phyloP scores from a whole-genome alignment of 2,329 filamentous ascomycete genomes.

The Xylaria sp. region DNA sequence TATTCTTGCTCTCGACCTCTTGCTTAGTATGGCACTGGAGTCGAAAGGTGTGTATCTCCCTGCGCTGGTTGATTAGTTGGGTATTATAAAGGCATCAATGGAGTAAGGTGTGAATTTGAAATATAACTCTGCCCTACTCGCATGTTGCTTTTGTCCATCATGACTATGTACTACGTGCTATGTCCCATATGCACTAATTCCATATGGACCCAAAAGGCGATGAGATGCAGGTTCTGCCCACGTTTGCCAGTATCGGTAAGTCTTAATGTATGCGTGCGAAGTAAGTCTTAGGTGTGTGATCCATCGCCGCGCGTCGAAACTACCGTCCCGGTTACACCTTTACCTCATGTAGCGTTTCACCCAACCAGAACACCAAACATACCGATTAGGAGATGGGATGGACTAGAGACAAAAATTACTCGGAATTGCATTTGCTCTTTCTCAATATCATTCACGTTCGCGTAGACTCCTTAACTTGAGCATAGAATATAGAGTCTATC shows the following conservation, averaged over 20 bases:
- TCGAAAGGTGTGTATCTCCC: no score
- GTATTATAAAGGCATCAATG: no score
- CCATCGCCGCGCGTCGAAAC: slow-evolving; percentile 23
- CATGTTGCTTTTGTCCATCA: background rate
- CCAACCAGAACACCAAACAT: slow-evolving; percentile 19
- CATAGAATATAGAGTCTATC: background rate
- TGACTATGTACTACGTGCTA: background rate
- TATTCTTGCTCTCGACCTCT: no score
- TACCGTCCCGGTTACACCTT: slow-evolving; percentile 4
- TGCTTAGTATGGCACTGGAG: no score
- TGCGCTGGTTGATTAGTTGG: no score
- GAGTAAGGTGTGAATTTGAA: slow-evolving; percentile 23
- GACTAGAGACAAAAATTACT: slow-evolving; percentile 17
- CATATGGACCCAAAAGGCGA: background rate
- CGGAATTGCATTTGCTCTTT: background rate
- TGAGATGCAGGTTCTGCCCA: background rate
- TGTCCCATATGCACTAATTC: background rate
- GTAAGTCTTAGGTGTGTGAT: slow-evolving; percentile 6
- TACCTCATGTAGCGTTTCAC: slow-evolving; percentile 27
- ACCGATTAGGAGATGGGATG: slow-evolving; percentile 2
- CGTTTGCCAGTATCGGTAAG: background rate
- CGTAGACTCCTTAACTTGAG: background rate
- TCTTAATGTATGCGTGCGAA: background rate
- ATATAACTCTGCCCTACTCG: slow-evolving; percentile 13
- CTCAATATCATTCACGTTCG: background rate